Evolutionary conservation across 768 basidiomycete species (phyloP).

Genomic region (Scleroderma bovista): DNA sequence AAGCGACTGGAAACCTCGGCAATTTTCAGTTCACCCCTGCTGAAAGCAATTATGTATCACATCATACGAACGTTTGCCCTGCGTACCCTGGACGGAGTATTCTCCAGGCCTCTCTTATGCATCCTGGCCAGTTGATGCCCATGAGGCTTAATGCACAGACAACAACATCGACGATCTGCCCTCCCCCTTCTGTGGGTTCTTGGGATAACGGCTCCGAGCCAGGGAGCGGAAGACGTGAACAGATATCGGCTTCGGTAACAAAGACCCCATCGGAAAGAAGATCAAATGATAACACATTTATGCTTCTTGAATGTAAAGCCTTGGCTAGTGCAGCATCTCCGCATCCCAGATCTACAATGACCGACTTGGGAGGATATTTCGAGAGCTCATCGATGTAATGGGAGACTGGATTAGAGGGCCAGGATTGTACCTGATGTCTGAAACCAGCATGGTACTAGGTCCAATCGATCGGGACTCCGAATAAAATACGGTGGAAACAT

Average conservation of each 20-base stretch:
- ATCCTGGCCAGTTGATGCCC: conserved; percentile 94
- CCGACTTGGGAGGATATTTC: conserved; percentile 54
- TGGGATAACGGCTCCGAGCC: conserved; percentile 54
- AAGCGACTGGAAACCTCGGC: conserved; percentile 91
- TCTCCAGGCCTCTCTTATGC: conserved; percentile 85
- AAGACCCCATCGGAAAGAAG: conserved; percentile 67
- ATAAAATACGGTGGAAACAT: conserved; percentile 3
- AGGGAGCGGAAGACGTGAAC: conserved; percentile 74
- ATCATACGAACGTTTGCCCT: not conserved
- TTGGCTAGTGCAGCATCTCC: conserved; percentile 89
- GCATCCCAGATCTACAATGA: conserved; percentile 92
- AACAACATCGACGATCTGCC: conserved; percentile 82
- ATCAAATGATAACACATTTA: conserved; percentile 74
- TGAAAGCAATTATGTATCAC: not conserved
- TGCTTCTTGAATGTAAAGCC: conserved; percentile 60
- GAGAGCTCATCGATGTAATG: conserved; percentile 67
- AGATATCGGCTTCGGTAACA: conserved; percentile 89
- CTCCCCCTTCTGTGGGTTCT: conserved; percentile 44
- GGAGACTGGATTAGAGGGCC: conserved; percentile 93
- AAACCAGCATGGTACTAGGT: conserved; percentile 91
- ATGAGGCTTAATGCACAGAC: conserved; percentile 95
- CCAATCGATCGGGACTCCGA: conserved; percentile 6
- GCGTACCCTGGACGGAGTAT: conserved; percentile 78
- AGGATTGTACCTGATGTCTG: conserved; percentile 82
- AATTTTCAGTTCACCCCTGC: conserved; percentile 75